Evolutionary conservation across 495 filamentous ascomycete genomes (phyloP).

Genomic region (Penicillium mononematosum): DNA sequence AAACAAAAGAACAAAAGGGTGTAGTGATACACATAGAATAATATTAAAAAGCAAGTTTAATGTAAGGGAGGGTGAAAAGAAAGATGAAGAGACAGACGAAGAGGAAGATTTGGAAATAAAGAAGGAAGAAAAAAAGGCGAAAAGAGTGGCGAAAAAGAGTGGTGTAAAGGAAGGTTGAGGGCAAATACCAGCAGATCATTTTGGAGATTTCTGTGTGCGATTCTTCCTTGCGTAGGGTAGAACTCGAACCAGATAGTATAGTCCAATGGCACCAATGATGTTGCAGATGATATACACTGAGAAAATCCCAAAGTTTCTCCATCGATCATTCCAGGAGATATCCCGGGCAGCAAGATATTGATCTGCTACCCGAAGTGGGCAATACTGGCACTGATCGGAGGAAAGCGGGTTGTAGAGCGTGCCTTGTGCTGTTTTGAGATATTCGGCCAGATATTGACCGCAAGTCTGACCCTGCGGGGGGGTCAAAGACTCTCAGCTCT

Average conservation of each 20-base stretch:
- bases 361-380: slow-evolving; percentile 55
- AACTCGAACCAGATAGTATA: slow-evolving; percentile 52
- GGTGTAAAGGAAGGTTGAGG: neutral
- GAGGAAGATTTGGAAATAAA: neutral
- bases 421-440: slow-evolving; percentile 46
- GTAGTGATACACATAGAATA: too few relatives aligned
- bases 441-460: slow-evolving; percentile 44
- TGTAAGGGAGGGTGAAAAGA: too few relatives aligned
- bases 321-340: slow-evolving; percentile 51
- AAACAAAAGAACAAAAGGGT: neutral
- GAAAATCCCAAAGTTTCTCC: slow-evolving; percentile 61
- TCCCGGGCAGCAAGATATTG: slow-evolving; percentile 48
- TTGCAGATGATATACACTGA: slow-evolving; percentile 66
- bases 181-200: neutral
- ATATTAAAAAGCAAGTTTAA: neutral
- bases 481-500: slow-evolving; percentile 52
- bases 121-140: neutral
- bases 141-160: neutral
- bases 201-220: neutral
- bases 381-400: slow-evolving; percentile 56
- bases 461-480: slow-evolving; percentile 48
- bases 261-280: slow-evolving; percentile 54
- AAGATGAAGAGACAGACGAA: too few relatives aligned
- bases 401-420: slow-evolving; percentile 51
- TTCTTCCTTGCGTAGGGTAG: neutral